Evolutionary conservation across 345 rosid species (phyloP).

Genomic region (Populus pruinosa): DNA sequence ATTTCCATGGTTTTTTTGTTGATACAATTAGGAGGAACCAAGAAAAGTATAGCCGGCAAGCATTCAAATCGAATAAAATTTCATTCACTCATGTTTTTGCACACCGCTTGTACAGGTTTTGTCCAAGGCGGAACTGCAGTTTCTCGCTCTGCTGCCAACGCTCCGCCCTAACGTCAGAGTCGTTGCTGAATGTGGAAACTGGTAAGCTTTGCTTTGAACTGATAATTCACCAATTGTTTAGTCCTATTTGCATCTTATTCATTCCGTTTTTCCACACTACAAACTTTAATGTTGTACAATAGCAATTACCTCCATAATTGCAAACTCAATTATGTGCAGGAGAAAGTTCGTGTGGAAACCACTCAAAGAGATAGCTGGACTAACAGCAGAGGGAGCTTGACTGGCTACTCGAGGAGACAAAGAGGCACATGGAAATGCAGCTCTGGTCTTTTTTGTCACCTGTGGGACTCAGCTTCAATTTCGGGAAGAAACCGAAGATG

Average conservation of each 20-base stretch:
- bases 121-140: constrained; percentile 81
- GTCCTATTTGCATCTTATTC: not conserved
- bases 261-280: not conserved
- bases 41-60: not conserved
- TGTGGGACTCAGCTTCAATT: not conserved
- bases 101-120: constrained; percentile 50
- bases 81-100: not conserved
- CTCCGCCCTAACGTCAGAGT: constrained; percentile 85
- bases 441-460: not conserved
- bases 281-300: not conserved
- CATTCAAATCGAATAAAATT: not conserved
- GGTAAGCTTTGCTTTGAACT: constrained; percentile 35
- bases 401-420: not conserved
- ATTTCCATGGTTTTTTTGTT: not conserved
- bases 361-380: constrained; percentile 69
- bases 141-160: constrained; percentile 81
- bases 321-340: constrained; percentile 32
- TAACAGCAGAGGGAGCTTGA: constrained; percentile 34
- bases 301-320: too few relatives aligned
- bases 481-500: not conserved
- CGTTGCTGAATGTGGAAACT: constrained; percentile 85
- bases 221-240: not conserved
- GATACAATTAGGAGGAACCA: not conserved
- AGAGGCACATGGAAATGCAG: not conserved
- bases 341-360: constrained; percentile 88